Conservation (phyloP, 2,329 filamentous ascomycete species). For the Colletotrichum noveboracense region DNA sequence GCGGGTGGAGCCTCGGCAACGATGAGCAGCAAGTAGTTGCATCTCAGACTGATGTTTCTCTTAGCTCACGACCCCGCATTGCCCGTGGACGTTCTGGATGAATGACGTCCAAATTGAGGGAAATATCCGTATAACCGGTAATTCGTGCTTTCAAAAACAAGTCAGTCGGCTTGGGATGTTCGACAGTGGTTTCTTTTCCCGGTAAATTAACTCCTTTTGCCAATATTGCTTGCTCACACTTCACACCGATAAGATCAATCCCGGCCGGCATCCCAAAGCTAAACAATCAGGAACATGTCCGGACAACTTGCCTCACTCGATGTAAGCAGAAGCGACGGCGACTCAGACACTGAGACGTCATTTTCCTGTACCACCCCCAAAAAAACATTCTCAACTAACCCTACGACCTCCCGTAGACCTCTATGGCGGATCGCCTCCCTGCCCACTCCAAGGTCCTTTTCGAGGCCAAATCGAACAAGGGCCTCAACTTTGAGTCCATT, state of each 20-base stretch:
- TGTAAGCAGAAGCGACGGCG: constrained; percentile 30
- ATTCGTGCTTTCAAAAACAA: not conserved
- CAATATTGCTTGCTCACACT: not conserved
- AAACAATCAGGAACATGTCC: not conserved
- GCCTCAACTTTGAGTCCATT: constrained; percentile 81
- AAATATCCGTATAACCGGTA: not conserved
- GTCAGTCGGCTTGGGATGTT: not conserved
- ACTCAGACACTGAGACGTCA: not conserved
- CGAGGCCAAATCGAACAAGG: constrained; percentile 76
- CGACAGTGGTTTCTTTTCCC: not conserved
- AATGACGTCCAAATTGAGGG: constrained; percentile 6
- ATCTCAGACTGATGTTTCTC: not conserved
- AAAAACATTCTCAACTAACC: not conserved
- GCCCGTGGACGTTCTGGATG: not conserved
- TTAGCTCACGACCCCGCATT: constrained; percentile 20
- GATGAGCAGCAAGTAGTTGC: not conserved
- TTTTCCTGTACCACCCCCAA: not conserved
- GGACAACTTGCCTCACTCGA: constrained; percentile 36
- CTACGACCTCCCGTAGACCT: constrained; percentile 50
- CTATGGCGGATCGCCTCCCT: constrained; percentile 73
- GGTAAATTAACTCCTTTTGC: not conserved
- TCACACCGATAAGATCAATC: not conserved
- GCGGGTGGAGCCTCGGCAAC: not conserved
- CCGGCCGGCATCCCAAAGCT: not conserved
- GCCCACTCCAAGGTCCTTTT: constrained; percentile 76